Base-by-base conservation (phyloP, 805 yeast species). In the Barnettozyma vustinii region DNA sequence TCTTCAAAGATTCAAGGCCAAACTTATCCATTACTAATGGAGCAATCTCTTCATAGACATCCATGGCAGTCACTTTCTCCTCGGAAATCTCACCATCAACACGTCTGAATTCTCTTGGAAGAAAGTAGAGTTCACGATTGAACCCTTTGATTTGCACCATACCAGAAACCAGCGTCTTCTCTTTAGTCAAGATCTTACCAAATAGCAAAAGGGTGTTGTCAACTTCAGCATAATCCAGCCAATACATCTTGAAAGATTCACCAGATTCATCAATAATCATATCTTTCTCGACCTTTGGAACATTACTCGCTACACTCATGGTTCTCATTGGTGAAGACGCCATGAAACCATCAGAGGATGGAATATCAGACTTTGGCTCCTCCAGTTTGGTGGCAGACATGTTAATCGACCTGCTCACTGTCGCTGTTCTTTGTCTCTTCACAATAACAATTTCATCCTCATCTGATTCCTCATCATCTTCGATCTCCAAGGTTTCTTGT, bases 171-270 rank as follows among this genome's bases (percentile, higher is more conserved):
- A 78, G 64, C 9, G 73, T 69, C 4, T 82, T 80, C 43, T 80
- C 81, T 9, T 69, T 69, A 4, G 90, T 73, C 49, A 76, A 73
- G 12, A 85, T 76, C 61, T 90, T 89, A 47, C 99, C 99, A 64
- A 86, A 92, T 9, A 94, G 71, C 18, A 87, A 64, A 44, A 94
- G 67, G 0, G 81, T 68, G 56, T 76, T 76, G 50, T 83, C 87
- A 12, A 84, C 80, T 62, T 92, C 98, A 21, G 85, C 74, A 64
- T 82, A 90, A 66, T 94, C 99, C 27, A 87, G 68, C 97, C 97
- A 94, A 65, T 77, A 94, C 83, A 92, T 81, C 57, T 79, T 78
- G 62, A 90, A 76, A 1, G 67, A 68, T 39, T 66, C 69, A 33
- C 63, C 68, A 43, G 60, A 59, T 23, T 58, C 65, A 3, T 55